phyloP scores from a whole-genome alignment of 257 asterid genomes.

The Schizonepeta tenuifolia region DNA sequence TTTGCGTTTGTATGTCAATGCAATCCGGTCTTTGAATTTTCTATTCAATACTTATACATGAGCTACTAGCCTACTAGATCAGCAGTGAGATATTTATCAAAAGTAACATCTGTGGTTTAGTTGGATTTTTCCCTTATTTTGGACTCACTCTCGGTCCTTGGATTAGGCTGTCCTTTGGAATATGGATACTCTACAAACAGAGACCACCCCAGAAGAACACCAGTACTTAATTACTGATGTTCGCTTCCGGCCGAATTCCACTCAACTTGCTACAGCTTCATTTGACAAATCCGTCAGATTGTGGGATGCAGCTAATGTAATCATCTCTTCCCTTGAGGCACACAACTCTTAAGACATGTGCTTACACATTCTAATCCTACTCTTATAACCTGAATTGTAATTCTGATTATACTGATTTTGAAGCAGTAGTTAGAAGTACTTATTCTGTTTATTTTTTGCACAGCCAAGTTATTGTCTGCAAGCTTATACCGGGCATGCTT shows the following conservation, averaged over 20 bases:
- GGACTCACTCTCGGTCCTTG: conserved; percentile 21
- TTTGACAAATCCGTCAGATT: conserved; percentile 86
- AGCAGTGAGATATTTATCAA: conserved; percentile 3
- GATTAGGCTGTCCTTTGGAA: conserved; percentile 94
- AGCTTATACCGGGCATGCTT: conserved; percentile 75
- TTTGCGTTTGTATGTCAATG: conserved; percentile 9
- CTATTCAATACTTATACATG: not conserved
- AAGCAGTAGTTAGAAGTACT: conserved; percentile 22
- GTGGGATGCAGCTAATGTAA: conserved; percentile 98
- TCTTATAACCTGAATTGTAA: not conserved
- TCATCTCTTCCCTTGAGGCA: conserved; percentile 31
- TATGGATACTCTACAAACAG: conserved; percentile 88
- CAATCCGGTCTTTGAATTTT: not conserved
- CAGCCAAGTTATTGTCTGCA: conserved; percentile 93
- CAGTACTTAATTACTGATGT: conserved; percentile 80
- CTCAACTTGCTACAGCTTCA: conserved; percentile 91
- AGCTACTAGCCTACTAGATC: not conserved
- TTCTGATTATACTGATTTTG: not conserved
- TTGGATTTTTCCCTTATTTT: not conserved
- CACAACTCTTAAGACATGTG: not conserved
- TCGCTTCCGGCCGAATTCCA: conserved; percentile 93
- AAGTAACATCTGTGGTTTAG: not conserved
- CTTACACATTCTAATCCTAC: not conserved
- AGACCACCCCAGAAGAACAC: conserved; percentile 73
- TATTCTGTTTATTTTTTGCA: conserved; percentile 36